Evolutionary conservation across 139 green algal genomes (phyloP), one percentile per base, ranked within the genome.

Genomic region (Coccomyxa sp.): DNA sequence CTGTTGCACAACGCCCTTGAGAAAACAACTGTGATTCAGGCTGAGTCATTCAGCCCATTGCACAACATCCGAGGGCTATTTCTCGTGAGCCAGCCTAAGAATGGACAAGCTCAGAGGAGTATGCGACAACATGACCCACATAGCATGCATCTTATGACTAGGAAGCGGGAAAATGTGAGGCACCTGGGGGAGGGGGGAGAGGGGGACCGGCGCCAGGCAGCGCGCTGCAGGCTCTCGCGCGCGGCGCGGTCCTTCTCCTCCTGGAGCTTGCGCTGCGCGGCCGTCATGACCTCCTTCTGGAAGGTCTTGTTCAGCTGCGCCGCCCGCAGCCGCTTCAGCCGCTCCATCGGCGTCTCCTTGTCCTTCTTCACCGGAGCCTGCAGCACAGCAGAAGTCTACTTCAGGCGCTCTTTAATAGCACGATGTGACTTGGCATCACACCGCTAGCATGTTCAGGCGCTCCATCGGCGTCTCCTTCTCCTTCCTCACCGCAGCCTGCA

Each of bases 241-340:
- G 83, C 81, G 64, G 77, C 39, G 39, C 68, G 68, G 34, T 88
- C 82, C 29, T 74, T 68, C 72, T 85, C 68, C 55, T 86, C 83
- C 38, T 74, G 41, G 31, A 82, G 39, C 50, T 88, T 87, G 78
- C 85, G 87, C 76, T 93, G 85, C 29, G 84, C 76, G 7, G 74
- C 78, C 31, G 78, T 83, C 50, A 92, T 18, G 18, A 78, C 78
- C 71, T 95, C 92, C 74, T 92, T 91, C 40, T 86, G 76, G n/a
- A 85, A 75, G 73, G 91, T 82, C 74, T 93, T 95, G 84, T 90
- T 93, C 27, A 96, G 78, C 85, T 96, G 92, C 6, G 90, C 89
- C n/a, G 85, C 84, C 83, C 92, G 92, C 50, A 96, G 85, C 9
- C 92, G 89, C 86, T 94, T 94, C 35, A 96, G 76, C 24, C 92